These are phyloP conservation scores for Lentinus polychrous DNA, from an alignment of 1,284 basidiomycete species.

Conservation along the genomic window DNA sequence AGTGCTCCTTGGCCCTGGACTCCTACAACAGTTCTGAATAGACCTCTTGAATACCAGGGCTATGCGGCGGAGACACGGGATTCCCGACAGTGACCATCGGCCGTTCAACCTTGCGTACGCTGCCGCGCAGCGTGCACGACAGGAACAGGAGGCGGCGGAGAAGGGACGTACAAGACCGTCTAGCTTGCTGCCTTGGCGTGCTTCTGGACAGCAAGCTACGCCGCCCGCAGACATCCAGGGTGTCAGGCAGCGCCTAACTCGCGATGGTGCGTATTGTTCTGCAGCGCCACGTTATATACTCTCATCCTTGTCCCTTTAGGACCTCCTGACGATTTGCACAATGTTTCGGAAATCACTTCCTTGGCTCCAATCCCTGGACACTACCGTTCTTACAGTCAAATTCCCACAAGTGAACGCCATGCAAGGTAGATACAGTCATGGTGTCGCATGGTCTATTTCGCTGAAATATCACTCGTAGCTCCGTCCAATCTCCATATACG, in stretches of 20 bases:
- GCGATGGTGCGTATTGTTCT: background rate
- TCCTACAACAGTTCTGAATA: slow-evolving; percentile 6
- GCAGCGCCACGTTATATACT: no score
- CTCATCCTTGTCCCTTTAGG: background rate
- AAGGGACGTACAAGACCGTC: slow-evolving; percentile 5
- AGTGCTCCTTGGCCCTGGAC: slow-evolving; percentile 18
- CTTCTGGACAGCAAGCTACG: background rate
- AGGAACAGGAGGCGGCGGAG: slow-evolving; percentile 26
- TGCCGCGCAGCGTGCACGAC: slow-evolving; percentile 47
- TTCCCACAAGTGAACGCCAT: no score
- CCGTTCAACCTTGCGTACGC: slow-evolving; percentile 82
- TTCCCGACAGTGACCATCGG: slow-evolving; percentile 71
- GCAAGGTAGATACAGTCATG: background rate
- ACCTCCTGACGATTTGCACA: background rate
- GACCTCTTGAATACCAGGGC: slow-evolving; percentile 27
- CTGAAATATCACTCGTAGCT: no score
- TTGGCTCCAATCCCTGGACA: no score
- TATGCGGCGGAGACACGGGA: slow-evolving; percentile 67
- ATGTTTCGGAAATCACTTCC: no score
- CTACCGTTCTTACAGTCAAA: no score
- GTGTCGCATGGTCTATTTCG: background rate
- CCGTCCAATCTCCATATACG: no score
- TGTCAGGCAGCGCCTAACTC: slow-evolving; percentile 1
- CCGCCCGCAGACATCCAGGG: background rate
- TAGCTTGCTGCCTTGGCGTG: slow-evolving; percentile 1